These are phyloP conservation scores for Vigna angularis DNA, from an alignment of 306 rosid species.

Conservation along the genomic window DNA sequence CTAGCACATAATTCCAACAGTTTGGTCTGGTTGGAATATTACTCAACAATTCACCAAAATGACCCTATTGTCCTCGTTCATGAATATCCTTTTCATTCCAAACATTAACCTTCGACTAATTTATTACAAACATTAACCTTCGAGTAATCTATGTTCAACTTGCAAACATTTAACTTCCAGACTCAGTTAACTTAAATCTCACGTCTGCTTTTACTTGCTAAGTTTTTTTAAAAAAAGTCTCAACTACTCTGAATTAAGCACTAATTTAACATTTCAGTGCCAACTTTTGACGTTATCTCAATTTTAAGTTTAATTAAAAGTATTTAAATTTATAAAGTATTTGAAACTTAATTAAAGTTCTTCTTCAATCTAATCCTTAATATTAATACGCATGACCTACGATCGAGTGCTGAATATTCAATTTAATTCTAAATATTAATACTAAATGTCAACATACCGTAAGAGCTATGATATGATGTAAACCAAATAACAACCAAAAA, in stretches of 20 bases:
- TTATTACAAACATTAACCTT: not conserved
- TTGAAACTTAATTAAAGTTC: no score
- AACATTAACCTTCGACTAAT: not conserved
- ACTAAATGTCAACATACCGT: no score
- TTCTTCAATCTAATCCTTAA: no score
- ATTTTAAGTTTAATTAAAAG: not conserved
- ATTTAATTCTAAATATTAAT: no score
- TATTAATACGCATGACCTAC: no score
- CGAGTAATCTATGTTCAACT: not conserved
- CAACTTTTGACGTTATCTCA: not conserved
- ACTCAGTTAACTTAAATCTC: not conserved
- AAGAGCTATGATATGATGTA: no score
- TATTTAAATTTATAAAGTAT: no score
- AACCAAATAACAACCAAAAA: no score
- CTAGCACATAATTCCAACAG: slow-evolving; percentile 22
- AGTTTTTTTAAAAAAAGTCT: not conserved
- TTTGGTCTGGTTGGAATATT: not conserved
- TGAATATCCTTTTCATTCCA: not conserved
- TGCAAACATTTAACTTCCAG: not conserved
- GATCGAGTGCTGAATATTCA: no score
- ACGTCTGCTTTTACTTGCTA: not conserved
- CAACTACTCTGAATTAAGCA: not conserved
- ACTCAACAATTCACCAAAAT: slow-evolving; percentile 11
- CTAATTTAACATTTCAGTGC: not conserved
- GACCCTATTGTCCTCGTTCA: slow-evolving; percentile 26